These are phyloP conservation scores for Aethionema arabicum DNA, from an alignment of 345 rosid genomes.

Conservation along the genomic window DNA sequence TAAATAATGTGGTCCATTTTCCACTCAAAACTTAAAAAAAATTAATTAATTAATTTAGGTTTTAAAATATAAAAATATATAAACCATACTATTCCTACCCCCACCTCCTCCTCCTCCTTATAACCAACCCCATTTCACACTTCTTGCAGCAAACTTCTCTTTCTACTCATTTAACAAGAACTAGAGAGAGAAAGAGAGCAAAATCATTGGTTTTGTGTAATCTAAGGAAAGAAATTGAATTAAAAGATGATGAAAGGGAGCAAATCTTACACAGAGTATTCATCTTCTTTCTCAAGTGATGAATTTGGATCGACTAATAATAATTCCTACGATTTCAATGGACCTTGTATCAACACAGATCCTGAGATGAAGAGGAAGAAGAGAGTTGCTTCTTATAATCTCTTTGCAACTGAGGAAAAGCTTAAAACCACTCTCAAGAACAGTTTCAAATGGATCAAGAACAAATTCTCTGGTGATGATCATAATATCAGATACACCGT, in stretches of 20 bases:
- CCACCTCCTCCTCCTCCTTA: too few species aligned
- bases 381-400: constrained; percentile 80
- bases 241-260: constrained; percentile 66
- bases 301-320: constrained; percentile 44
- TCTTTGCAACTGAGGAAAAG: constrained; percentile 66
- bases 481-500: constrained; percentile 33
- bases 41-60: too few species aligned
- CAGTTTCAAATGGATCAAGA: constrained; percentile 97
- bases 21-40: too few species aligned
- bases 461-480: constrained; percentile 55
- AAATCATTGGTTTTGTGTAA: constrained; percentile 13
- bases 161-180: too few species aligned
- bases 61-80: too few species aligned
- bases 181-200: background rate
- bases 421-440: constrained; percentile 66
- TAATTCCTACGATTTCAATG: constrained; percentile 70
- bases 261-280: constrained; percentile 72
- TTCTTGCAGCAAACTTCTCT: too few species aligned
- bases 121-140: too few species aligned
- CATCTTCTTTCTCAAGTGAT: constrained; percentile 53
- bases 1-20: too few species aligned
- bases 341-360: constrained; percentile 57
- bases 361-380: constrained; percentile 88
- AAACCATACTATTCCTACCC: too few species aligned
- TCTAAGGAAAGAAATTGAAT: constrained; percentile 14